These are phyloP conservation scores for Dendrostoma leiphaemia DNA, from an alignment of 2,329 filamentous ascomycete genomes.

Conservation along the genomic window DNA sequence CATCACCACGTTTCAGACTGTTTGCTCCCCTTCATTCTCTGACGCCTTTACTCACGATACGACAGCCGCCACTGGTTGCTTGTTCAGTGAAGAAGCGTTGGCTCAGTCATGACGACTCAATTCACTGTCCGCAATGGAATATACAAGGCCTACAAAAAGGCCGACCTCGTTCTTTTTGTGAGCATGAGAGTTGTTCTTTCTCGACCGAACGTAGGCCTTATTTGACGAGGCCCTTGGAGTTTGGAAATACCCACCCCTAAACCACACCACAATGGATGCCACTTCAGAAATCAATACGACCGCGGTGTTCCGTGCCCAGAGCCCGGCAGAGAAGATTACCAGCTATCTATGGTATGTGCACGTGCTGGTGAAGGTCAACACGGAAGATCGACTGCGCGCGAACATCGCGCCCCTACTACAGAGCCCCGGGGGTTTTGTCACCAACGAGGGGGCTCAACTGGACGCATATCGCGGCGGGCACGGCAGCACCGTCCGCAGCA, in stretches of 20 bases:
- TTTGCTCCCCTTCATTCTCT: background rate
- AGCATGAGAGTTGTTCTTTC: too few species aligned
- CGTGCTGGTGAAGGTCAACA: constrained; percentile 12
- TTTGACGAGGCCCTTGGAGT: too few species aligned
- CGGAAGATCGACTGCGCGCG: constrained; percentile 7
- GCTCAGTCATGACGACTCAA: background rate
- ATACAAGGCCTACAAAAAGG: too few species aligned
- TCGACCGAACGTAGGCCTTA: too few species aligned
- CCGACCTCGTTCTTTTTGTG: too few species aligned
- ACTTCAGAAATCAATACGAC: background rate
- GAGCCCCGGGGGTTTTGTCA: background rate
- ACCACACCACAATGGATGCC: background rate
- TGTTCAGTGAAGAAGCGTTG: background rate
- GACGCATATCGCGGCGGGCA: background rate
- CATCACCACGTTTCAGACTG: background rate
- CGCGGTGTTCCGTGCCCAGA: background rate
- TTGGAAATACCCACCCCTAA: background rate
- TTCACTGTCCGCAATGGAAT: background rate
- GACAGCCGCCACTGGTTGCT: background rate
- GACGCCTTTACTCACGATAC: background rate
- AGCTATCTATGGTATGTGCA: constrained; percentile 19
- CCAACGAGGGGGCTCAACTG: background rate
- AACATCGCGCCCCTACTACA: background rate
- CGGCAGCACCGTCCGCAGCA: background rate
- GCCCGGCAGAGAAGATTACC: background rate